Evolutionary conservation across 306 rosid genomes (phyloP).

Genomic region (Dalbergia cochinchinensis): DNA sequence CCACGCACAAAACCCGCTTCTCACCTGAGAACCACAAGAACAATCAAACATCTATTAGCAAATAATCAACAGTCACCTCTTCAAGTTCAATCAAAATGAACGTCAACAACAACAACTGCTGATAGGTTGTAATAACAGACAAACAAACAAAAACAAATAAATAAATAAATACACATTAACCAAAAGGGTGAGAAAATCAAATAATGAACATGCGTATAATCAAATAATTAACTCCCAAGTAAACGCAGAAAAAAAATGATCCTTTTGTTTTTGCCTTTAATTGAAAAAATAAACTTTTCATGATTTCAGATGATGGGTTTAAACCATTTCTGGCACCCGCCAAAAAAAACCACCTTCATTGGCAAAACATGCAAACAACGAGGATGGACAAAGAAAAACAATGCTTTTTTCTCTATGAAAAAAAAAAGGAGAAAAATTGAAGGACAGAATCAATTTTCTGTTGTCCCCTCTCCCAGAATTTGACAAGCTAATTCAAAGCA

Average conservation of each 20-base stretch:
- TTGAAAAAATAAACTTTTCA: not conserved
- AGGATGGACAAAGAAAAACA: not conserved
- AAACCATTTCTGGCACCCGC: not conserved
- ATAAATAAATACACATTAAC: not conserved
- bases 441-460: not conserved
- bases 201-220: not conserved
- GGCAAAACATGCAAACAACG: conserved; percentile 6
- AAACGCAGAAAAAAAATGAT: not conserved
- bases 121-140: conserved; percentile 4
- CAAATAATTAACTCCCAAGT: not conserved
- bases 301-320: conserved; percentile 16
- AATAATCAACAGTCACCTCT: conserved; percentile 8
- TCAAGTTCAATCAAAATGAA: conserved; percentile 7
- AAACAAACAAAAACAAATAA: not conserved
- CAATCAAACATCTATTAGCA: conserved; percentile 31
- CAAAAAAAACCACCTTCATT: conserved; percentile 11
- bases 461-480: conserved; percentile 8
- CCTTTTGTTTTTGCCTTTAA: no score
- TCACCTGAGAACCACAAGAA: conserved; percentile 58
- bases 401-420: not conserved
- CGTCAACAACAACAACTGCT: not conserved
- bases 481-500: not conserved
- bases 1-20: conserved; percentile 75
- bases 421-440: not conserved
- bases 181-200: conserved; percentile 23